Evolutionary conservation across 106 monocot species (phyloP).

Genomic region (Posidonia australis): DNA sequence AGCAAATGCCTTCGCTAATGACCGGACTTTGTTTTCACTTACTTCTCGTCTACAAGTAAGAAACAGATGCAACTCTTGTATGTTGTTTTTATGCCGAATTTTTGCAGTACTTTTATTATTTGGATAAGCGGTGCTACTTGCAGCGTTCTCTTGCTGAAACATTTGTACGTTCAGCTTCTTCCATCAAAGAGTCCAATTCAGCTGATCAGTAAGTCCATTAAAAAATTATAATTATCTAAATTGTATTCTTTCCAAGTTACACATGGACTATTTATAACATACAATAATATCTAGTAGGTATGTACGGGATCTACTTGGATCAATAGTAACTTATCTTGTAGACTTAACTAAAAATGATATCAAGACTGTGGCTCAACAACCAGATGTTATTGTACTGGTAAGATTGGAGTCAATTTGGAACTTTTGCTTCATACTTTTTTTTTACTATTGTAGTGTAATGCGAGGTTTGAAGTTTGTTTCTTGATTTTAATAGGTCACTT

Average conservation of each 20-base stretch:
- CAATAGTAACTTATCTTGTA: conserved; percentile 55
- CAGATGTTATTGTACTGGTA: conserved; percentile 73
- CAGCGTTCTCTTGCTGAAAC: conserved; percentile 86
- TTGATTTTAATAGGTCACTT: conserved; percentile 44
- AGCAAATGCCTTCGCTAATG: conserved; percentile 85
- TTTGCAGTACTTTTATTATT: background rate
- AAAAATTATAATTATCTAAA: background rate
- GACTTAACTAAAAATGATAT: conserved; percentile 58
- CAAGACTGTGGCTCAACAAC: conserved; percentile 56
- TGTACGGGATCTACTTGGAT: conserved; percentile 72
- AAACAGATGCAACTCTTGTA: background rate
- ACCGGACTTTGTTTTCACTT: conserved; percentile 51
- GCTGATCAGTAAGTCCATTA: conserved; percentile 52
- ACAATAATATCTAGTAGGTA: conserved; percentile 33
- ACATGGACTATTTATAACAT: background rate
- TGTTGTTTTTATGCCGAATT: background rate
- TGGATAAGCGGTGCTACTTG: conserved; percentile 7
- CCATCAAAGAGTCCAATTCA: conserved; percentile 53
- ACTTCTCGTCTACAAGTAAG: conserved; percentile 68
- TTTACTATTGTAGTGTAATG: background rate
- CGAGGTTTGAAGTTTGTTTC: conserved; percentile 1
- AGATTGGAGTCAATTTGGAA: background rate
- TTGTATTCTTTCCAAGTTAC: too few species aligned
- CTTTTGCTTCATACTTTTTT: background rate
- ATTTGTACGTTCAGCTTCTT: conserved; percentile 71